Evolutionary conservation across 2,329 filamentous ascomycete genomes (phyloP).

Genomic region (Alternaria ventricosa): DNA sequence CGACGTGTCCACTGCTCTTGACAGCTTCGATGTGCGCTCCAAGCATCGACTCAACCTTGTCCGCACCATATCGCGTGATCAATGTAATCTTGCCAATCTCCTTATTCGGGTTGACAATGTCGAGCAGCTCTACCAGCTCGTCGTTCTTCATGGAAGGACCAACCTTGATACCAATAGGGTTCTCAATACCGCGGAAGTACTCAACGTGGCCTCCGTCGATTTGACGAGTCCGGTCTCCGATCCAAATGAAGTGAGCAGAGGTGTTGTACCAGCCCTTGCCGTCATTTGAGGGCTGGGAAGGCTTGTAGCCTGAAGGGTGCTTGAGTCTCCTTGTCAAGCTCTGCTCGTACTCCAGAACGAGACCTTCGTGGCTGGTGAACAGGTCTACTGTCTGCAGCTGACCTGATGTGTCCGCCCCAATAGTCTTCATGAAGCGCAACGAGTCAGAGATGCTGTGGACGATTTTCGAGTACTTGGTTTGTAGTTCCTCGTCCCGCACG

Average conservation of each 20-base stretch:
- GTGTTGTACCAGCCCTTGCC: conserved; percentile 85
- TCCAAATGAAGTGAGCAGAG: conserved; percentile 97
- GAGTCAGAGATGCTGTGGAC: conserved; percentile 88
- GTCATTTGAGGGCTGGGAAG: conserved; percentile 35
- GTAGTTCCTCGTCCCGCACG: conserved; percentile 81
- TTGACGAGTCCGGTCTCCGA: conserved; percentile 94
- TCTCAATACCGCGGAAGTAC: conserved; percentile 95
- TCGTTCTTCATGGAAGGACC: conserved; percentile 80
- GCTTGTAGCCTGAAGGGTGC: conserved; percentile 60
- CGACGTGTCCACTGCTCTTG: conserved; percentile 74
- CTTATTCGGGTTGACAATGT: conserved; percentile 80
- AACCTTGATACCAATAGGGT: conserved; percentile 96
- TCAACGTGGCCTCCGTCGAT: conserved; percentile 93
- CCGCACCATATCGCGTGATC: conserved; percentile 91
- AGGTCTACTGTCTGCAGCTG: conserved; percentile 91
- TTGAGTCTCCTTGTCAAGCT: conserved; percentile 78
- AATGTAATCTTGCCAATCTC: conserved; percentile 94
- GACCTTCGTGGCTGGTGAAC: conserved; percentile 93
- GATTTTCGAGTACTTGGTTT: conserved; percentile 84
- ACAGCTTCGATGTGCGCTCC: conserved; percentile 89
- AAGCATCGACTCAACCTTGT: conserved; percentile 75
- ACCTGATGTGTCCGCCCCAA: conserved; percentile 84
- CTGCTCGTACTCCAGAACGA: conserved; percentile 94
- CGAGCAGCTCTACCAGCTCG: conserved; percentile 80
- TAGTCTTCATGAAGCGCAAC: conserved; percentile 90